phyloP scores from a whole-genome alignment of 768 basidiomycete species.

The Asterophora parasitica region DNA sequence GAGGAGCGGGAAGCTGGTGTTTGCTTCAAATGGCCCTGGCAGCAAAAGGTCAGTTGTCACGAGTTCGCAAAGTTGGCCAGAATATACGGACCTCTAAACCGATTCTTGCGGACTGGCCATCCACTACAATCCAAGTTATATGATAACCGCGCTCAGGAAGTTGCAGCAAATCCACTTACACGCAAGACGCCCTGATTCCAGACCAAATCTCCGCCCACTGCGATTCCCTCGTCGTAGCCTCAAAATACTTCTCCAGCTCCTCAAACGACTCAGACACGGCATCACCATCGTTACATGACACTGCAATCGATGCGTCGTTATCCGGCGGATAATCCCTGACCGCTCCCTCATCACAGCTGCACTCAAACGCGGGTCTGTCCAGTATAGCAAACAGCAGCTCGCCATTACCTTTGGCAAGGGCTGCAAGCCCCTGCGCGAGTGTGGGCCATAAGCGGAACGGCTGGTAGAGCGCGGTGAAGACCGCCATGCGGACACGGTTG shows the following conservation, averaged over 20 bases:
- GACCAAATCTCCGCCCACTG: conserved; percentile 31
- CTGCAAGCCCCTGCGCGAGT: conserved; percentile 32
- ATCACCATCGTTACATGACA: conserved; percentile 33
- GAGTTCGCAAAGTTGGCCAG: not conserved
- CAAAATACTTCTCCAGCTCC: conserved; percentile 25
- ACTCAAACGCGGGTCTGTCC: conserved; percentile 22
- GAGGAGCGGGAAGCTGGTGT: conserved; percentile 29
- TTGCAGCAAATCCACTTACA: conserved; percentile 20
- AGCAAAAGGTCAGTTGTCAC: not conserved
- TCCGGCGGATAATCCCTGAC: not conserved
- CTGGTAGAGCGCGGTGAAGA: conserved; percentile 31
- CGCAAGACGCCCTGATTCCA: conserved; percentile 23
- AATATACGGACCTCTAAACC: conserved; percentile 18
- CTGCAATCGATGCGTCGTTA: conserved; percentile 12
- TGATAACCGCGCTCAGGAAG: not conserved
- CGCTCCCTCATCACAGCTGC: conserved; percentile 21
- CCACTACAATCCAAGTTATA: conserved; percentile 11
- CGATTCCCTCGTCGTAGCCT: conserved; percentile 19
- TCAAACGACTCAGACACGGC: conserved; percentile 23
- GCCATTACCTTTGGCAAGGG: conserved; percentile 29
- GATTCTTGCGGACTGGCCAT: conserved; percentile 21
- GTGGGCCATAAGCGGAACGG: conserved; percentile 30
- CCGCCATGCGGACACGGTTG: conserved; percentile 18
- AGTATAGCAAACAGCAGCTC: conserved; percentile 20
- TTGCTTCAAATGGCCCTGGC: conserved; percentile 23